Evolutionary conservation across 495 filamentous ascomycete species (phyloP), one percentile per base, ranked within the genome.

Genomic region (Echria macrotheca): DNA sequence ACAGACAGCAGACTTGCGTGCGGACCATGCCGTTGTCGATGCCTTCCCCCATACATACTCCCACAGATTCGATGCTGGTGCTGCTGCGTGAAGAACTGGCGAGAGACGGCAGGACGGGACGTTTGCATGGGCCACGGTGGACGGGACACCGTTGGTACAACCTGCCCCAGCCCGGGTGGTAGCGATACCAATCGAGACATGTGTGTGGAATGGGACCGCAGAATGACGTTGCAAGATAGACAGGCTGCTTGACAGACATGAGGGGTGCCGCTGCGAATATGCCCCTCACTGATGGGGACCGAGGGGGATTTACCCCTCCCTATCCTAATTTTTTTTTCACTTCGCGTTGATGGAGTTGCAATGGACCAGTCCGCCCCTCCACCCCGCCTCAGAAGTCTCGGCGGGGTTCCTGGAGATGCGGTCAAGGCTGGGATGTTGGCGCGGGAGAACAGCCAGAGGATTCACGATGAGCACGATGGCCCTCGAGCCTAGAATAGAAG

Each of bases 141-240:
- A 15, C 22, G n/a, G 25, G 25, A n/a, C n/a, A n/a, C n/a, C n/a
- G n/a, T n/a, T n/a, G n/a, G n/a, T n/a, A n/a, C n/a, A n/a, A n/a
- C n/a, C n/a, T n/a, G n/a, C n/a, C n/a, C n/a, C n/a, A n/a, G n/a
- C n/a, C 19, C 26, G 38, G 40, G 7, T 14, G 43, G 49, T 52
- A 42, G 41, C 32, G 42, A 38, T 38, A 44, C 49, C 49, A 38
- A 22, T 24, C n/a, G 22, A 18, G 18, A 32, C 47, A n/a, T 42
- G 21, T 24, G 21, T 19, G n/a, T 26, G 24, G 11, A 19, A 28
- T 23, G 31, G 15, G 14, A 37, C 12, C n/a, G 29, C 33, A 45
- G 43, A n/a, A 52, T 52, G 49, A 52, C 49, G 49, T 52, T 47
- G 42, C 42, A 17, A 46, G 43, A 28, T 18, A 47, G 26, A 48